Base-by-base conservation (phyloP, 768 basidiomycete genomes). In the Tricholoma sp. region DNA sequence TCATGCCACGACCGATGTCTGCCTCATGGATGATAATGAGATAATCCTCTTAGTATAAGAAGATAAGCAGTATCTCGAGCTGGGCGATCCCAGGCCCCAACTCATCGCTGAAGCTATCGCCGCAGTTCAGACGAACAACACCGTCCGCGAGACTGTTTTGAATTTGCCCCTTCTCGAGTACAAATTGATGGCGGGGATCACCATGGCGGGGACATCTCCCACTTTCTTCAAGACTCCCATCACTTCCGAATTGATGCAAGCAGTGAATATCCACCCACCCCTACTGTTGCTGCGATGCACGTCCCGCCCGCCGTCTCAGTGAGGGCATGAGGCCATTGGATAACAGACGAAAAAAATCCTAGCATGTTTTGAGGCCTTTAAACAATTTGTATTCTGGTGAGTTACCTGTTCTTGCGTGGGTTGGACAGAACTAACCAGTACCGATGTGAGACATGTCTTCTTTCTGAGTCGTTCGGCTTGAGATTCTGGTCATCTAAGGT, bases 31-130 rank as follows among this genome's bases (percentile, higher is more conserved):
- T 8, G 18, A 20, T 9, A 42, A 8, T 18, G 18, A 42, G 18
- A 18, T 42, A 6, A 18, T 42, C 7, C 18, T 42, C 18, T 11
- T 42, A 10, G 41, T 42, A 6, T 18, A 42, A 11, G 41, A 42
- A 20, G 41, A 42, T 11, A 42, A 42, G 10, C 41, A 18, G 20
- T 10, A 42, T 11, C 3, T 42, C 6, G 41, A 42, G 18, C 5
- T 18, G 4, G 17, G 17, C 12, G 41, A 62, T 49, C 56, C 67
- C 31, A 29, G 36, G 33, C 56, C 65, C n/a, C 63, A 65, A 52
- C 58, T 69, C 24, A 53, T 69, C 42, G 65, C 66, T 18, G 58
- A 61, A 36, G 66, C 66, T n/a, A 67, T 69, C 36, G 63, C 56
- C 13, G 61, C 71, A 2, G 68, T 68, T 44, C 13, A 58, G 17